Evolutionary conservation across 257 asterid genomes (phyloP).

Genomic region (Schizonepeta tenuifolia): DNA sequence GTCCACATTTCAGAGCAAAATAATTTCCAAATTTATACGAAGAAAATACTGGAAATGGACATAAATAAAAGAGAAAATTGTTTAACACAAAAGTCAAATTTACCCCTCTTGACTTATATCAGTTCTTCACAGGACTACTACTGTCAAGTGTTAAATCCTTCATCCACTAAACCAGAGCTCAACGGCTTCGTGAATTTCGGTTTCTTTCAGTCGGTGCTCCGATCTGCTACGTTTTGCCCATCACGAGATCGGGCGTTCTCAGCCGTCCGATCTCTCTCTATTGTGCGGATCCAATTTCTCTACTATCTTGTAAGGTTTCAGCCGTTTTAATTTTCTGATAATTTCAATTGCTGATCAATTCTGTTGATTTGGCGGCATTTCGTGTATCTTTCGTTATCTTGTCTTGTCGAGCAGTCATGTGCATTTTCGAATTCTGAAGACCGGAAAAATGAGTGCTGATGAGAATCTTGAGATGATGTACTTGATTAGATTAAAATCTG

Average conservation of each 20-base stretch:
- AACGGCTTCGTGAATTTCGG: conserved; percentile 35
- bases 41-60: neutral
- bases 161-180: conserved; percentile 29
- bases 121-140: neutral
- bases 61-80: neutral
- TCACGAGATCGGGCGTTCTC: conserved; percentile 49
- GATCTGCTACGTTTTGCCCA: conserved; percentile 25
- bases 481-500: neutral
- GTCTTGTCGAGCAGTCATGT: conserved; percentile 1
- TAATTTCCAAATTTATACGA: neutral
- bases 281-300: conserved; percentile 42
- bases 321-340: conserved; percentile 3
- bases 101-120: conserved; percentile 30
- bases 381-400: neutral
- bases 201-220: conserved; percentile 37
- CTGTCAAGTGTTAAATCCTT: conserved; percentile 25
- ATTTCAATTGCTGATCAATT: conserved; percentile 21
- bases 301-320: conserved; percentile 37
- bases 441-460: neutral
- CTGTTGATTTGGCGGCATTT: conserved; percentile 23
- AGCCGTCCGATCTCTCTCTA: conserved; percentile 51
- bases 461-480: conserved; percentile 23
- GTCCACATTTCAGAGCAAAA: too few species aligned
- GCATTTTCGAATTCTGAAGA: neutral
- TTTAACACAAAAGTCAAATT: neutral